Evolutionary conservation across 495 filamentous ascomycete species (phyloP), one percentile per base, ranked within the genome.

Genomic region (Hyaloscypha finlandica): DNA sequence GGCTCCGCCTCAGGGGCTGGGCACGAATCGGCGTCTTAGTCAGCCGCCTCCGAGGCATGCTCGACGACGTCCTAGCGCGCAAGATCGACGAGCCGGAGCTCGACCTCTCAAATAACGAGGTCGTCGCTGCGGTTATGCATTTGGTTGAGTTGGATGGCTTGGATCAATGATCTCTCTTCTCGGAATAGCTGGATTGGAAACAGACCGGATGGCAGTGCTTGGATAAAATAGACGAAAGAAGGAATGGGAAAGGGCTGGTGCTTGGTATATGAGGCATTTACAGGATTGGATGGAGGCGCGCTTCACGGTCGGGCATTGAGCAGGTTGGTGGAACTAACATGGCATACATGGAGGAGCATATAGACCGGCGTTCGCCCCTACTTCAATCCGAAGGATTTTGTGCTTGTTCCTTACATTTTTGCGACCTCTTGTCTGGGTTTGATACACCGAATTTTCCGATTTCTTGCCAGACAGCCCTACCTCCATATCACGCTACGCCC

Each of bases 1-100:
- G 96, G 96, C 77, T 98, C 42, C 83, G 91, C 35, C 79, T 98
- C 29, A 85, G 93, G 8, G 95, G 95, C 3, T 98, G 96, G 95
- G 96, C 96, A 3, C 82, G 96, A 25, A 94, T 99, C 61, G 95
- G 95, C 12, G 94, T 97, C 8, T 77, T 99, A 62, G 90, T 97
- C 14, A 91, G 89, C 16, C 82, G 93, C 59, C 76, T 99, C 59
- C 82, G 96, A 64, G 88, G 85, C 57, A 90, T 98, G 88, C 81
- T 99, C 16, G 96, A 99, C 75, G 85, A 88, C 71, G 81, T 95
- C 45, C 84, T 99, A 66, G 88, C 88, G 67, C 76, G 81, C 59
- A 92, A 91, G 73, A 86, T 97, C 56, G 92, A 95, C 70, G 88
- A 94, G 64, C 92, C 93, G 2, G 79, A 78, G 8, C 65, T 85